A percentile compares a stretch with the other conserved stretches of the same genome.
Conservation (phyloP, 2,329 filamentous ascomycete species). For the Colletotrichum tabaci region DNA sequence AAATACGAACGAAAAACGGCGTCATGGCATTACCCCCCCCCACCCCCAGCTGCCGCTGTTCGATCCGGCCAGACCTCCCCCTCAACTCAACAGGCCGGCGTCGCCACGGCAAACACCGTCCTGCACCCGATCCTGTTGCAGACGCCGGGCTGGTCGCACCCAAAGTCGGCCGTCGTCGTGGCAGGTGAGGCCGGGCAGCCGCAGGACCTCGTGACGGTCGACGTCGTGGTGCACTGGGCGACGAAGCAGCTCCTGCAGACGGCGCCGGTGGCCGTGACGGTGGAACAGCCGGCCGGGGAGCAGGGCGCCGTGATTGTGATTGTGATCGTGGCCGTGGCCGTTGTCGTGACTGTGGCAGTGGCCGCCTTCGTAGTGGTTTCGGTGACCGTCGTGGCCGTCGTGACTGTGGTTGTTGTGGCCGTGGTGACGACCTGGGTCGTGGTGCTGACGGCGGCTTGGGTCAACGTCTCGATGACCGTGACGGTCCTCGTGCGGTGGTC, state of each 20-base stretch:
- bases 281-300: conserved; percentile 48
- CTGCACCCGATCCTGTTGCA: conserved; percentile 38
- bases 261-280: conserved; percentile 49
- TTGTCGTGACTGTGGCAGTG: background rate
- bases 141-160: conserved; percentile 45
- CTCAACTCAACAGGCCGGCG: conserved; percentile 13
- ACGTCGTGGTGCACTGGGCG: conserved; percentile 48
- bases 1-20: too few species aligned
- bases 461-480: conserved; percentile 16
- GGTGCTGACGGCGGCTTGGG: background rate
- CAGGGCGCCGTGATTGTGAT: conserved; percentile 26
- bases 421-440: conserved; percentile 14
- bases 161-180: conserved; percentile 49
- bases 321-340: background rate
- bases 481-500: conserved; percentile 7
- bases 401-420: conserved; percentile 8
- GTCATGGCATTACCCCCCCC: too few species aligned
- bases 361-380: conserved; percentile 18
- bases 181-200: conserved; percentile 50
- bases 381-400: conserved; percentile 10
- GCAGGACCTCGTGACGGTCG: conserved; percentile 50
- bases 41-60: background rate
- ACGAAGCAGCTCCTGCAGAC: conserved; percentile 53
- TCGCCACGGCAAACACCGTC: conserved; percentile 35
- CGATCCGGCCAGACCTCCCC: background rate